phyloP scores from a whole-genome alignment of 2,329 filamentous ascomycete genomes.

The Claviceps fusiformis region DNA sequence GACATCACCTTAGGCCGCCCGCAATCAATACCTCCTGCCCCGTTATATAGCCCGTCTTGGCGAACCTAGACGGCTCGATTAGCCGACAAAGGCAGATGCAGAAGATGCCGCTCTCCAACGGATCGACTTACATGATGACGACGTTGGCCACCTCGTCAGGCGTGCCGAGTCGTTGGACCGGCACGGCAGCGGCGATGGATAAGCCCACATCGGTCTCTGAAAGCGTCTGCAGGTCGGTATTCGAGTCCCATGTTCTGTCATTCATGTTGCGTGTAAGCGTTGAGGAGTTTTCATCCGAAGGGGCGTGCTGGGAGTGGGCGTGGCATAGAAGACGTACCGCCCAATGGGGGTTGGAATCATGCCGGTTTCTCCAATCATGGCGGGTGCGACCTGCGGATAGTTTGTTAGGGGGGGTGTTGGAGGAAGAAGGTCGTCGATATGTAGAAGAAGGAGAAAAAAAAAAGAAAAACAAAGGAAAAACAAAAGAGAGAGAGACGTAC shows the following conservation, averaged over 20 bases:
- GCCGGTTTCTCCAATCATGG: conserved; percentile 7
- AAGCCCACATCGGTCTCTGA: conserved; percentile 3
- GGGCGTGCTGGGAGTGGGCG: neutral
- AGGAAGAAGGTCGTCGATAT: neutral
- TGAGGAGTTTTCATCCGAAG: neutral
- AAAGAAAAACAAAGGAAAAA: neutral
- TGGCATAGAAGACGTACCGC: neutral
- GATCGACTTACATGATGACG: conserved; percentile 3
- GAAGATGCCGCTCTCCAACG: too few species aligned
- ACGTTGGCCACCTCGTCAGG: conserved; percentile 7
- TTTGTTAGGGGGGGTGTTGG: too few species aligned
- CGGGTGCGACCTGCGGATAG: conserved; percentile 3
- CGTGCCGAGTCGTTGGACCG: conserved; percentile 4
- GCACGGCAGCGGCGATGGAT: conserved; percentile 4
- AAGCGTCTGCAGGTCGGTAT: neutral
- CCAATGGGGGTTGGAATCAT: conserved; percentile 5
- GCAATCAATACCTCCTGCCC: conserved; percentile 5
- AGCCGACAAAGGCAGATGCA: neutral
- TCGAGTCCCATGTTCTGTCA: conserved; percentile 3
- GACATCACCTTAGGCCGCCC: conserved; percentile 2
- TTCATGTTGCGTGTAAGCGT: neutral
- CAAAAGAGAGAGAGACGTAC: neutral
- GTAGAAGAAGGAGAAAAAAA: too few species aligned
- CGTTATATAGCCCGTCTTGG: conserved; percentile 6
- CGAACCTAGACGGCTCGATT: neutral